These are phyloP conservation scores for Diaporthe batatas DNA, from an alignment of 2,329 filamentous ascomycete genomes.

Conservation along the genomic window DNA sequence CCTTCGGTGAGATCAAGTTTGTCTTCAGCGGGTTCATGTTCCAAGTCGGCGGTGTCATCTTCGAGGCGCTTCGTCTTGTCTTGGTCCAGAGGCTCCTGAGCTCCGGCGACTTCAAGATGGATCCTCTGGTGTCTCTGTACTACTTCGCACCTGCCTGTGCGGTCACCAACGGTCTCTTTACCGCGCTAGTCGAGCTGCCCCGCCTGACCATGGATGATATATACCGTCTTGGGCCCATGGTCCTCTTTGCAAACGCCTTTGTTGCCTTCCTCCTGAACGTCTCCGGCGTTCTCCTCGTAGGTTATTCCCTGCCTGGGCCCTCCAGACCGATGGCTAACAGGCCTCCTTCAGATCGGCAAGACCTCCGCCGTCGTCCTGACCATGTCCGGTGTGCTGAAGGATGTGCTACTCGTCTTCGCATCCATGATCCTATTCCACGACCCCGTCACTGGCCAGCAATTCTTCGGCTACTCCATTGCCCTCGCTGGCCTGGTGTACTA, in stretches of 20 bases:
- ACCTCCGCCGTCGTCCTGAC: constrained; percentile 81
- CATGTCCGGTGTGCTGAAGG: constrained; percentile 79
- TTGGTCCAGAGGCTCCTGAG: constrained; percentile 83
- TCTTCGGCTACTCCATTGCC: constrained; percentile 78
- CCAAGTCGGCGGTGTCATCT: constrained; percentile 79
- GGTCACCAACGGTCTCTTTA: constrained; percentile 79
- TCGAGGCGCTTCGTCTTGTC: constrained; percentile 82
- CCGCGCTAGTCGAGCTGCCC: constrained; percentile 77
- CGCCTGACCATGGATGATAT: constrained; percentile 74
- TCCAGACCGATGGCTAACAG: background rate
- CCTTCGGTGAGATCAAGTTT: constrained; percentile 92
- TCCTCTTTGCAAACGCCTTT: constrained; percentile 77
- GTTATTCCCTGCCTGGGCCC: constrained; percentile 47
- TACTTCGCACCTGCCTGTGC: constrained; percentile 86
- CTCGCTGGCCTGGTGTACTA: constrained; percentile 50
- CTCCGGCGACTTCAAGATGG: constrained; percentile 86
- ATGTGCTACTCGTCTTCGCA: constrained; percentile 77
- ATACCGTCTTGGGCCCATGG: constrained; percentile 75
- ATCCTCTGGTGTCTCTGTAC: constrained; percentile 84
- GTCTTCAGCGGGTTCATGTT: constrained; percentile 80
- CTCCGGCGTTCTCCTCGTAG: constrained; percentile 83
- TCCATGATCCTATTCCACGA: constrained; percentile 77
- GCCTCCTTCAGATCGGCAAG: constrained; percentile 69
- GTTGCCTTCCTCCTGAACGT: constrained; percentile 83
- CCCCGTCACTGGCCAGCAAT: constrained; percentile 74